Evolutionary conservation across 2,329 filamentous ascomycete genomes (phyloP).

Genomic region (Paracamarosporium sp.): DNA sequence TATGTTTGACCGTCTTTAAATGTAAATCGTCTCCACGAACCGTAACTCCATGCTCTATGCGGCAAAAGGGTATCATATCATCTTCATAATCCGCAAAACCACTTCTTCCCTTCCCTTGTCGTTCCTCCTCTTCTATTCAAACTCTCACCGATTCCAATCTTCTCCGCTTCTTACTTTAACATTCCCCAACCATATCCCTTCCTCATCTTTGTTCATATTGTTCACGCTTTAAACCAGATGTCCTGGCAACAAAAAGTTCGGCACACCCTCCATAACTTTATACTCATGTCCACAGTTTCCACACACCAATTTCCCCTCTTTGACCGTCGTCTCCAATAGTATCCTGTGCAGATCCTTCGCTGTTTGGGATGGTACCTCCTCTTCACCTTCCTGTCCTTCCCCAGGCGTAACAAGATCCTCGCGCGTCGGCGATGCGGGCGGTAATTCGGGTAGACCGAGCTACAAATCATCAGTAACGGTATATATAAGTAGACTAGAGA

Average conservation of each 20-base stretch:
- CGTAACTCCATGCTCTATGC: conserved; percentile 10
- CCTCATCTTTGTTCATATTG: not conserved
- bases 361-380: conserved; percentile 67
- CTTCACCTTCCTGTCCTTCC: conserved; percentile 24
- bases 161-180: not conserved
- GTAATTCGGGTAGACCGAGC: conserved; percentile 80
- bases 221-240: conserved; percentile 70
- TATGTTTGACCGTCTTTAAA: no score
- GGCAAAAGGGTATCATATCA: conserved; percentile 31
- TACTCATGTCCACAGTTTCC: conserved; percentile 94
- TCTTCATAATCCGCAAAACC: conserved; percentile 2
- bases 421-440: conserved; percentile 47
- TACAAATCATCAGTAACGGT: conserved; percentile 43
- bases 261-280: conserved; percentile 91
- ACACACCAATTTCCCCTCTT: conserved; percentile 88
- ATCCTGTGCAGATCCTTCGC: conserved; percentile 80
- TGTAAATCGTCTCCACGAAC: not conserved
- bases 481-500: not conserved
- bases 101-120: not conserved
- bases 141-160: not conserved
- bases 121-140: not conserved
- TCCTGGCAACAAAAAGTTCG: conserved; percentile 92
- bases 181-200: no score
- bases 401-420: conserved; percentile 38
- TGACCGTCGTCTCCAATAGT: conserved; percentile 87